A percentile compares a stretch with the other conserved stretches of the same genome.
Conservation (phyloP, 2,329 filamentous ascomycete species). For the Sarocladiaceae sp. region DNA sequence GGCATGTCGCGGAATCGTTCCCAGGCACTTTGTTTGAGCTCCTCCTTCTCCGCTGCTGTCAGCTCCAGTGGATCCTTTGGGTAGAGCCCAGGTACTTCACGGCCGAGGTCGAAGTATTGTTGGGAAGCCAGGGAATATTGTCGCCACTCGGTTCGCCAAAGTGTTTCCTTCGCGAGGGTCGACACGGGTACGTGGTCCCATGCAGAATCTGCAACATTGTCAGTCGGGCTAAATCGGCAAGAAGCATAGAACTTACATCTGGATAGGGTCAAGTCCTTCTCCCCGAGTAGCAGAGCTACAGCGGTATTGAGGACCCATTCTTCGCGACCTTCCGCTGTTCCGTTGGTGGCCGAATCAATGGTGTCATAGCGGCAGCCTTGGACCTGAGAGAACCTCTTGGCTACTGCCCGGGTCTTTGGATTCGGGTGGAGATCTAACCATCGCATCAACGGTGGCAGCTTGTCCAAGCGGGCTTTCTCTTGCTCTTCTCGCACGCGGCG, state of each 20-base stretch:
- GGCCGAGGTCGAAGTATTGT: conserved; percentile 45
- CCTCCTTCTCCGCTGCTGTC: conserved; percentile 31
- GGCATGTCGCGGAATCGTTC: conserved; percentile 51
- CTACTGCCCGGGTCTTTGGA: conserved; percentile 43
- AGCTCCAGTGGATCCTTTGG: conserved; percentile 37
- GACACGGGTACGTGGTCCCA: conserved; percentile 53
- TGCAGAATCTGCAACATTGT: conserved; percentile 39
- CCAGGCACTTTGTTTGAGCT: conserved; percentile 42
- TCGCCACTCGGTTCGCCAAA: conserved; percentile 54
- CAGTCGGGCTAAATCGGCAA: conserved; percentile 3
- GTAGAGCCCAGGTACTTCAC: conserved; percentile 47
- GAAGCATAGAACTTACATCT: conserved; percentile 42
- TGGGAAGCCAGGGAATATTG: conserved; percentile 49
- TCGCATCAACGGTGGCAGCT: conserved; percentile 52
- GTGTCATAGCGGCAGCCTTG: conserved; percentile 60
- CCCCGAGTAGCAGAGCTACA: conserved; percentile 56
- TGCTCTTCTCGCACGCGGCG: conserved; percentile 47
- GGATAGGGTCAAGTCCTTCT: conserved; percentile 55
- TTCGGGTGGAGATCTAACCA: conserved; percentile 52
- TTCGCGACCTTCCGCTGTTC: conserved; percentile 49
- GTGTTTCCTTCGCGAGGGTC: conserved; percentile 45
- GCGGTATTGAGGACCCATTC: conserved; percentile 62
- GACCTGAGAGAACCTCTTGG: conserved; percentile 49
- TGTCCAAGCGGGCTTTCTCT: conserved; percentile 47
- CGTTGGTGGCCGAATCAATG: conserved; percentile 44